phyloP scores from a whole-genome alignment of 148 eudicot genomes.

The Rhododendron simsii region DNA sequence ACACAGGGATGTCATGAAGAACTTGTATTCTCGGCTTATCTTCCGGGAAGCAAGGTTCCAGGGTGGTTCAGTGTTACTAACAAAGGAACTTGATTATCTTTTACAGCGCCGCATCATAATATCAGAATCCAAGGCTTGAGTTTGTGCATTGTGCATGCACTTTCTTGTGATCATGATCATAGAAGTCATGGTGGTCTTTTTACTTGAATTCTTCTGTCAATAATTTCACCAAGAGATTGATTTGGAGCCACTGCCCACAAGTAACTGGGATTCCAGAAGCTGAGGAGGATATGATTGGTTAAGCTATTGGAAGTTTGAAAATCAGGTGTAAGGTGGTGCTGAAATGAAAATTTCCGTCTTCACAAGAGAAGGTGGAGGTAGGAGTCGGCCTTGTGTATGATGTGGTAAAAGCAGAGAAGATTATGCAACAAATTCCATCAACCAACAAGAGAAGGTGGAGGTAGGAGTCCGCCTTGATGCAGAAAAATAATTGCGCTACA shows the following conservation, averaged over 20 bases:
- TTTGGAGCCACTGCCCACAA: neutral
- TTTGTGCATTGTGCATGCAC: neutral
- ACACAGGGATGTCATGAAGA: neutral
- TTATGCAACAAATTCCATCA: too few species aligned
- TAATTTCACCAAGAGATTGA: neutral
- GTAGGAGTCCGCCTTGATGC: too few species aligned
- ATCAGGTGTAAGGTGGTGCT: conserved; percentile 7
- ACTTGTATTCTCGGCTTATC: neutral
- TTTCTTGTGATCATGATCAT: neutral
- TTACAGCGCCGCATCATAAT: neutral
- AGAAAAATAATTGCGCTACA: too few species aligned
- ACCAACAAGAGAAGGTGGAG: too few species aligned
- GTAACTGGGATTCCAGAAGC: neutral
- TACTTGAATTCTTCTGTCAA: neutral
- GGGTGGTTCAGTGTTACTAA: neutral
- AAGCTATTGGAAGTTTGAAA: conserved; percentile 1
- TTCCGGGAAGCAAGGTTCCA: neutral
- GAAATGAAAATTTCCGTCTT: neutral
- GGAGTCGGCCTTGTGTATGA: neutral
- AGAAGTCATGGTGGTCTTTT: neutral
- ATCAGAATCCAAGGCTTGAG: neutral
- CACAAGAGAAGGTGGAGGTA: neutral
- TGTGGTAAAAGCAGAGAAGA: too few species aligned
- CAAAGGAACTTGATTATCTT: neutral
- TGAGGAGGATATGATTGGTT: conserved; percentile 1